These are phyloP conservation scores for Podospora pseudocomata DNA, from an alignment of 495 filamentous ascomycete genomes.

Conservation along the genomic window DNA sequence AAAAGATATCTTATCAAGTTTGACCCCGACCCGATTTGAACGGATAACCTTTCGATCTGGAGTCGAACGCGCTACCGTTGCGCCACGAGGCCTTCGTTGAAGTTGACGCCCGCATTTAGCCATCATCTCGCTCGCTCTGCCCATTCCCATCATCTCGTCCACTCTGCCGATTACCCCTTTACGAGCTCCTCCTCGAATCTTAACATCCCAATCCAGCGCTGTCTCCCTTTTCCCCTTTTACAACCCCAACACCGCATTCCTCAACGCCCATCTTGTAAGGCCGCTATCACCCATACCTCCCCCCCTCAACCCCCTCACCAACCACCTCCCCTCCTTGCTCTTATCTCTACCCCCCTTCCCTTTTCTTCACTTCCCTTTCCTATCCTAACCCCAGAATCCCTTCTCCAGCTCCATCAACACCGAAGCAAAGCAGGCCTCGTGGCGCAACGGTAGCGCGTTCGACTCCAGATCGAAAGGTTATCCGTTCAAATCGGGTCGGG, in stretches of 20 bases:
- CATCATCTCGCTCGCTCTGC: neutral
- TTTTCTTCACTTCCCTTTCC: neutral
- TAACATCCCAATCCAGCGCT: no score
- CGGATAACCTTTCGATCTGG: constrained; percentile 18
- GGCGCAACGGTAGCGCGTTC: constrained; percentile 12
- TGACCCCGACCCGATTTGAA: constrained; percentile 16
- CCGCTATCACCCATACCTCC: no score
- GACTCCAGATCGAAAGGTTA: constrained; percentile 17
- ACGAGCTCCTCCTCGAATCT: neutral
- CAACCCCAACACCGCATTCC: no score
- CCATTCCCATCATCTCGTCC: no score
- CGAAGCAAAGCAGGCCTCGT: neutral
- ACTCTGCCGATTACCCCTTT: no score
- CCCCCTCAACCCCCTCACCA: no score
- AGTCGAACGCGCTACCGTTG: constrained; percentile 14
- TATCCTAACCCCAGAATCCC: neutral
- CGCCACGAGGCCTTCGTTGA: constrained; percentile 10
- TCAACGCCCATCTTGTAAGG: no score
- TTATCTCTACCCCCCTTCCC: no score
- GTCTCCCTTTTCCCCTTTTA: no score
- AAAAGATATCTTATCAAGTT: neutral
- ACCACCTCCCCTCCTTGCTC: no score
- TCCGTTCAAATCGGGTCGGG: constrained; percentile 16
- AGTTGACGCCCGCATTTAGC: neutral
- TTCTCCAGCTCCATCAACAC: neutral